Conservation (phyloP, 2,329 filamentous ascomycete genomes). For the Talaromyces sp. region DNA sequence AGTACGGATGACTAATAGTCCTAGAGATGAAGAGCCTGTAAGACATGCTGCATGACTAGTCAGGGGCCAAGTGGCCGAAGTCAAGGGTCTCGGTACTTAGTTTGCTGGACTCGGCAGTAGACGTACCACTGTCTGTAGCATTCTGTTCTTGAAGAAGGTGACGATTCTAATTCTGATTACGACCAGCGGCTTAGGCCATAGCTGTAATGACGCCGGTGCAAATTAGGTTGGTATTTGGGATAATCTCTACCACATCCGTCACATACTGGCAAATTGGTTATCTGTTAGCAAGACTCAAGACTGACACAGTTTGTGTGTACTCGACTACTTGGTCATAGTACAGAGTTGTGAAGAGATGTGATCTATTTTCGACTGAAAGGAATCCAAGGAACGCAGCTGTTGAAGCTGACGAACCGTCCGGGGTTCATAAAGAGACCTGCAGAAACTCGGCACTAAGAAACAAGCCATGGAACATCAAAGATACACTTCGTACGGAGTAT, state of each 20-base stretch:
- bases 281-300: not conserved
- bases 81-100: not conserved
- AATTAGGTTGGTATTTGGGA: constrained; percentile 2
- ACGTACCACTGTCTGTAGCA: not conserved
- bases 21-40: not conserved
- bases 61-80: not conserved
- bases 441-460: not conserved
- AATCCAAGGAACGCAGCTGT: not conserved
- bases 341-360: not conserved
- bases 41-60: not conserved
- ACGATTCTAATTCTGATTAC: not conserved
- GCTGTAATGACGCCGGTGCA: not conserved
- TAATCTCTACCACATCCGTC: constrained; percentile 3
- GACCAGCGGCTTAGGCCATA: not conserved
- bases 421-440: not conserved
- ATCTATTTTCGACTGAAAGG: not conserved
- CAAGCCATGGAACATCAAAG: not conserved
- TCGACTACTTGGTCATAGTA: not conserved
- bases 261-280: not conserved
- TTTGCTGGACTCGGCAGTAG: not conserved
- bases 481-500: not conserved
- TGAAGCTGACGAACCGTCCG: not conserved
- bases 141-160: not conserved
- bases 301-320: not conserved
- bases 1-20: not conserved